Evolutionary conservation across 2,329 filamentous ascomycete genomes (phyloP).

Genomic region (Bisporella sp.): DNA sequence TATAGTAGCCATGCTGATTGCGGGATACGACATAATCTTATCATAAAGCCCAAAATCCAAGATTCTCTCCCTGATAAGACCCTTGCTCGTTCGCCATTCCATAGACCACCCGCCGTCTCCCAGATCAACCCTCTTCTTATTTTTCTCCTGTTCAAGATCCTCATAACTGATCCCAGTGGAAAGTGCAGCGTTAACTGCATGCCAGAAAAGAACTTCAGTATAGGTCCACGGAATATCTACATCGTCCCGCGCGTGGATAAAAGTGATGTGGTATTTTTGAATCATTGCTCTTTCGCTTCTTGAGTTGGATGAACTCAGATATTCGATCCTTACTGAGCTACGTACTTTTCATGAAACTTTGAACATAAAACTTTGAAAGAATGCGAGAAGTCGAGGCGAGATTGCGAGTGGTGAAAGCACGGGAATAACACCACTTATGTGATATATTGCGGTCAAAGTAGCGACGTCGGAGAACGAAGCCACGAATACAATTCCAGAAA

Average conservation of each 20-base stretch:
- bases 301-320: too few relatives aligned
- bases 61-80: constrained; percentile 46
- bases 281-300: too few relatives aligned
- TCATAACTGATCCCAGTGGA: constrained; percentile 32
- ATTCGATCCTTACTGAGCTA: too few relatives aligned
- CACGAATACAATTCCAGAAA: constrained; percentile 74
- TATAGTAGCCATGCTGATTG: too few relatives aligned
- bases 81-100: constrained; percentile 38
- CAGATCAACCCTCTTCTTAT: constrained; percentile 29
- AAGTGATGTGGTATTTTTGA: too few relatives aligned
- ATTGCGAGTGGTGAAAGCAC: constrained; percentile 65
- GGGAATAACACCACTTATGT: constrained; percentile 72
- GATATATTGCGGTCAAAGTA: constrained; percentile 66
- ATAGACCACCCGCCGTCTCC: constrained; percentile 44
- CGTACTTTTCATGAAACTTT: too few relatives aligned
- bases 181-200: constrained; percentile 37
- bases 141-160: constrained; percentile 39
- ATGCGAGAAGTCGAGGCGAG: too few relatives aligned
- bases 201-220: too few relatives aligned
- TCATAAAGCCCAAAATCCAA: constrained; percentile 50
- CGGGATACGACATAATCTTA: constrained; percentile 47
- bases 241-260: too few relatives aligned
- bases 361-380: too few relatives aligned
- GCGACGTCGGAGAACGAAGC: constrained; percentile 73
- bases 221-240: too few relatives aligned